These are phyloP conservation scores for Mortierella sp. DNA, from an alignment of 371 early-diverging fungal genomes.

Conservation along the genomic window DNA sequence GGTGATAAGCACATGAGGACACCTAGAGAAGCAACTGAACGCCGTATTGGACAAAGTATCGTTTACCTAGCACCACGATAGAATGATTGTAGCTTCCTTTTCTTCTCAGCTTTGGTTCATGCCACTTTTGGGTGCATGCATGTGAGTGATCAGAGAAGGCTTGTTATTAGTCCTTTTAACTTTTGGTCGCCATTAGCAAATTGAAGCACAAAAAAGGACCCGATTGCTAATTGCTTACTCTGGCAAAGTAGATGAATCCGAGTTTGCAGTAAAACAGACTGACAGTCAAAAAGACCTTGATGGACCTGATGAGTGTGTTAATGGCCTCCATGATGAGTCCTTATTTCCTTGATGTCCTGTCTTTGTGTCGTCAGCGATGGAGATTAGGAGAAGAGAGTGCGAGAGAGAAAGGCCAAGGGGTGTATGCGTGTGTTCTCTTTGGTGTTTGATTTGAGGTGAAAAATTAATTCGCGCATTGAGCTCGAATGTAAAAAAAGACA, in stretches of 20 bases:
- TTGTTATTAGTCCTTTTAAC: neutral
- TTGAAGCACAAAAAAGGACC: neutral
- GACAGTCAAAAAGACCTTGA: conserved; percentile 38
- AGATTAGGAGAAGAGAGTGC: too few relatives aligned
- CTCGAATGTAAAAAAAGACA: too few relatives aligned
- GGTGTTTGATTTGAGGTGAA: too few relatives aligned
- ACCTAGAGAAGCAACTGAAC: neutral
- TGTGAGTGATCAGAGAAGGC: neutral
- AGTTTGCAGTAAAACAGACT: conserved; percentile 47
- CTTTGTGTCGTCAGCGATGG: neutral
- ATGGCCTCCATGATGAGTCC: conserved; percentile 35
- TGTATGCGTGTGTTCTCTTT: too few relatives aligned
- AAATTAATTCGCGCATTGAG: too few relatives aligned
- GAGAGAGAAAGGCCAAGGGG: neutral
- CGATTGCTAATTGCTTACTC: conserved; percentile 20
- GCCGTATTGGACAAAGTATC: neutral
- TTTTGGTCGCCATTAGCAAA: neutral
- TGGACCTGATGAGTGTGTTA: conserved; percentile 16
- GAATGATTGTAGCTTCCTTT: conserved; percentile 49
- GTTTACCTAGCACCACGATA: conserved; percentile 44
- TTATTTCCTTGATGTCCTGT: neutral
- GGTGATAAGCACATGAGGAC: neutral
- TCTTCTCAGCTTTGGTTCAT: conserved; percentile 41
- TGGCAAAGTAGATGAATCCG: conserved; percentile 43
- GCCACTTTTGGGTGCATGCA: conserved; percentile 24